Evolutionary conservation across 495 filamentous ascomycete genomes (phyloP).

Genomic region (Paragyromitra xinjiangensis): DNA sequence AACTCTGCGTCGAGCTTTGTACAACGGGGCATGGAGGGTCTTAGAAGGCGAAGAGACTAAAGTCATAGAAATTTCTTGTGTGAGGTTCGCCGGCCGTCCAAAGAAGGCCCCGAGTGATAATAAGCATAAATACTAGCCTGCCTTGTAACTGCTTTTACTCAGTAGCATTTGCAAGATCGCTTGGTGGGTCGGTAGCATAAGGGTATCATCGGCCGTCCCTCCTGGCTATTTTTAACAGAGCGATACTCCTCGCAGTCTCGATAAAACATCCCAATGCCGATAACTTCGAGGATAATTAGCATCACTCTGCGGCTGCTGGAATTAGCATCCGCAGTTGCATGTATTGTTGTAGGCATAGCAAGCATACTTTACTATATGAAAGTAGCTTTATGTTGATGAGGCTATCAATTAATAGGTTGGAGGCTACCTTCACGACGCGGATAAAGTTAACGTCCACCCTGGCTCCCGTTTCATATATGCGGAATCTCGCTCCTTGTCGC

Average conservation of each 20-base stretch:
- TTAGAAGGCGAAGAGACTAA: too few relatives aligned
- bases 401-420: slow-evolving; percentile 57
- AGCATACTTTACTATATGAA: not conserved
- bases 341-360: slow-evolving; percentile 66
- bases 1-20: too few relatives aligned
- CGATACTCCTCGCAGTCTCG: not conserved
- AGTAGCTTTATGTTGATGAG: not conserved
- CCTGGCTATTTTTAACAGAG: not conserved
- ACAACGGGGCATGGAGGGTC: too few relatives aligned
- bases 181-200: not conserved
- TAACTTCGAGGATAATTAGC: slow-evolving; percentile 63
- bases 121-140: slow-evolving; percentile 7
- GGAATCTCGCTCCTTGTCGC: slow-evolving; percentile 65
- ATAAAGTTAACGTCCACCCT: slow-evolving; percentile 55
- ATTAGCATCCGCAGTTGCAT: slow-evolving; percentile 58
- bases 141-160: not conserved
- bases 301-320: slow-evolving; percentile 62
- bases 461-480: slow-evolving; percentile 68
- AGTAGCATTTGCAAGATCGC: not conserved
- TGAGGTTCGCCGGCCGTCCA: too few relatives aligned
- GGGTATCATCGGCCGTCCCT: not conserved
- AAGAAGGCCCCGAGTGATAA: not conserved
- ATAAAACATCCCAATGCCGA: slow-evolving; percentile 12
- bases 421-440: slow-evolving; percentile 62
- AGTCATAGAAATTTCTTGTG: too few relatives aligned